Base-by-base conservation (phyloP, 1,284 basidiomycete species). In the Laetiporus sulphureus region DNA sequence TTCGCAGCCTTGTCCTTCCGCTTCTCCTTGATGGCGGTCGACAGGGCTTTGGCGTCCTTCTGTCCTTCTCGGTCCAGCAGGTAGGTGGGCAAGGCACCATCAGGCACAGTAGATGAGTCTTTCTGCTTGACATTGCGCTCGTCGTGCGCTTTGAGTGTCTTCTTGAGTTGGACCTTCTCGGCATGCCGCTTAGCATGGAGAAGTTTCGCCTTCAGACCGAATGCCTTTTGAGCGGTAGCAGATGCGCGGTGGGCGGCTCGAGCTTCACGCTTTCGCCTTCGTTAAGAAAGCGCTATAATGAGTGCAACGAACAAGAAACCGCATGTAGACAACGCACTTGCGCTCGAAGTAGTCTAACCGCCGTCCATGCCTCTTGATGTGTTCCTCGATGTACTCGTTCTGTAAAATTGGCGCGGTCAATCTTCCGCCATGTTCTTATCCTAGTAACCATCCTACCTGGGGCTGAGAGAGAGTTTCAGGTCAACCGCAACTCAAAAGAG, bases 1-100 rank as follows among this genome's bases (percentile, higher is more conserved):
- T 96, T 95, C 20, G 95, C 96, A 2, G 95, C 96, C 71, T 97
- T 96, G 71, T 99, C 96, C 67, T 99, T 99, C 60, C 96, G 81
- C 63, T 94, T 91, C 68, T 99, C 93, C 70, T 99, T 99, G 73
- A 99, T 87, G 11, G 96, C 96, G 30, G 84, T 85, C n/a, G 90
- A 94, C 33, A 99, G 74, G 3, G 94, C 91, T 69, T 99, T 99
- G 40, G 96, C 96, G 57, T 99, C 92, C 67, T 91, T 94, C 68
- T 98, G 92, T 12, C 89, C 88, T 63, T 99, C 95, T 47, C 96
- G 83, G 63, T 99, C 96, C 46, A 99, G 83, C 45, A 99, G 76
- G 64, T 95, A 99, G 1, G 95, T 86, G 13, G 93, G 93, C 32
- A 96, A 70, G 41, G 94, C 94, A 46, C 84, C 90, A 46, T 95